Base-by-base conservation (phyloP, 352 stramenopile species). In the Aphanomyces invadans region DNA sequence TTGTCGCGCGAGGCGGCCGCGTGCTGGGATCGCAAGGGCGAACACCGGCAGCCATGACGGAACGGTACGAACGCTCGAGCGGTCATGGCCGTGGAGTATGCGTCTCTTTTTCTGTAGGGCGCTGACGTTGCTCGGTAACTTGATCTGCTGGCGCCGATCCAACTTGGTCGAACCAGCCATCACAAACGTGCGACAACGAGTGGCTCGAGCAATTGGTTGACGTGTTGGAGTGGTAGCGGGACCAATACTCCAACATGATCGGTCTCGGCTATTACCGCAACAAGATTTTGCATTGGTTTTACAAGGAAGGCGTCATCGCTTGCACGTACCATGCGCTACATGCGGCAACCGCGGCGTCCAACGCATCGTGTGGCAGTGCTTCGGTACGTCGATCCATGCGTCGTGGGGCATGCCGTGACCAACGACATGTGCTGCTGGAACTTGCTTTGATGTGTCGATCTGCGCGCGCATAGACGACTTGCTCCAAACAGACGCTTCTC, bases 231-330 rank as follows among this genome's bases (percentile, higher is more conserved):
- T n/a, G n/a, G 31, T 53, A 90, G 81, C 77, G 81, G 7, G 85
- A 92, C 48, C 77, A 90, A 72, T 91, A 91, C 68, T 73, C 73
- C 15, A 94, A 94, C 72, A 90, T 92, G 80, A 91, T 94, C 65
- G 83, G 83, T 2, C 73, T 94, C 1, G 85, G 85, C 11, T 90
- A 91, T 69, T 94, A 94, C 73, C 81, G 85, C 70, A 94, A 94
- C 72, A 94, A 94, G 67, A 69, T 94, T 21, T 67, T 94, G 59
- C 85, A 94, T 72, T 91, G 82, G 85, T 94, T 94, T 69, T 84
- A 87, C 71, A 73, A 71, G 19, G 85, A 94, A 55, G 85, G 83
- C 46, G 80, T 90, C n/a, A 25, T 91, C 21, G 81, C 83, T 12
- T 90, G 81, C 70, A 81, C 83, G 2, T 91, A 81, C 55, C 79